Base-by-base conservation (phyloP, 352 stramenopile species). In the Phytophthora megakarya region DNA sequence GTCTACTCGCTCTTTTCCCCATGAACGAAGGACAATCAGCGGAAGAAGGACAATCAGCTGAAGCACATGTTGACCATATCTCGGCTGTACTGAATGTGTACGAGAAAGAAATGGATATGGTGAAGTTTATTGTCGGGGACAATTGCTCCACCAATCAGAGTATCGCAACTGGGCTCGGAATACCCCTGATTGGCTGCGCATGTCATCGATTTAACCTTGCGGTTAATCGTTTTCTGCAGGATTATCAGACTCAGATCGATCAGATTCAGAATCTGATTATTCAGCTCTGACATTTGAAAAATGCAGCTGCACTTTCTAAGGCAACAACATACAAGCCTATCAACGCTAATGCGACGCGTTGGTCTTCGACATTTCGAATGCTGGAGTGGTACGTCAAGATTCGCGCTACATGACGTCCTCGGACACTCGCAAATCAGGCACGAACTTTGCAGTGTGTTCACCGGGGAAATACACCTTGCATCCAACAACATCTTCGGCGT, bases 361-460 rank as follows among this genome's bases (percentile, higher is more conserved):
- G 9, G 9, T 32, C 26, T 9, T 32, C 26, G 26, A 32, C 5
- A 9, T 32, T 32, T 32, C 26, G 9, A 32, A 32, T 32, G 26
- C 26, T 32, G 26, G 5, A 32, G 26, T 9, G 9, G 5, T 32
- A 10, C 9, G 26, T 32, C 5, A 32, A 32, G 26, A 32, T 32
- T 32, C 26, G 26, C n/a, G n/a, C n/a, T n/a, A n/a, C n/a, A n/a
- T n/a, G n/a, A n/a, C n/a, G n/a, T n/a, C n/a, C n/a, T n/a, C n/a
- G n/a, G n/a, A n/a, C n/a, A 58, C 38, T 3, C 37, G 50, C 22
- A 40, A 15, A 28, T 62, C 53, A n/a, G 43, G 6, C 5, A 62
- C 54, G 47, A 62, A 62, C 3, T 49, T 62, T 0, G 30, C 43
- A 11, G 54, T 62, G n/a, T 22, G 40, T 10, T 61, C 30, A 13